Base-by-base conservation (phyloP, 1,139 yeast species). In the Yamadazyma membranifaciens region DNA sequence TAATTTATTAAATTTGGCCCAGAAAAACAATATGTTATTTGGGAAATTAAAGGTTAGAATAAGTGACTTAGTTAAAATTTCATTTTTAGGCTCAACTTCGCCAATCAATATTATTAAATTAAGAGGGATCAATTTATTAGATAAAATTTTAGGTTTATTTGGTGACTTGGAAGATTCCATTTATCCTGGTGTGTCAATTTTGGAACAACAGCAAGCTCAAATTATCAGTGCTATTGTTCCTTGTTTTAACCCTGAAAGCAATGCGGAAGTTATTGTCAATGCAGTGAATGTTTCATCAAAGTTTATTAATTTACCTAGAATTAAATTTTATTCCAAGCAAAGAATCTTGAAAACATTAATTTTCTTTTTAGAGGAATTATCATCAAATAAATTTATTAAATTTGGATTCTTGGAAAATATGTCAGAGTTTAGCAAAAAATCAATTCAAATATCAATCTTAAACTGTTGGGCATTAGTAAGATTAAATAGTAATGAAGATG, bases 181-280 rank as follows among this genome's bases (percentile, higher is more conserved):
- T 34, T 84, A 83, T 51, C 83, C 87, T 0, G 81, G 82, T 2
- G 78, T 78, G 9, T 80, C 94, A 0, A 71, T 89, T 10, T 67
- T 92, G 43, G 96, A 87, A 51, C 97, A 89, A 60, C 95, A 87
- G 54, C 97, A 92, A 55, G 98, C 98, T 0, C 97, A 89, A 53
- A 86, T 92, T 13, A 84, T 88, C 10, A 83, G 96, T 47, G 95
- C 98, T 0, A 71, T 92, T 44, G 78, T 89, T 37, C 96, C 98
- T 0, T 88, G 95, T n/a, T 92, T 92, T 62, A 76, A 77, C 33
- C 69, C 76, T 2, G 89, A 83, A 22, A 83, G 89, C 41, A 83
- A 85, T 20, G 79, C 94, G 1, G 77, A 77, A 35, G 77, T 88
- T 0, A 89, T 94, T 4, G 80, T 87, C 14, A 78, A 78, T 45